phyloP scores from a whole-genome alignment of 495 filamentous ascomycete genomes.

The Daldinia grandis region DNA sequence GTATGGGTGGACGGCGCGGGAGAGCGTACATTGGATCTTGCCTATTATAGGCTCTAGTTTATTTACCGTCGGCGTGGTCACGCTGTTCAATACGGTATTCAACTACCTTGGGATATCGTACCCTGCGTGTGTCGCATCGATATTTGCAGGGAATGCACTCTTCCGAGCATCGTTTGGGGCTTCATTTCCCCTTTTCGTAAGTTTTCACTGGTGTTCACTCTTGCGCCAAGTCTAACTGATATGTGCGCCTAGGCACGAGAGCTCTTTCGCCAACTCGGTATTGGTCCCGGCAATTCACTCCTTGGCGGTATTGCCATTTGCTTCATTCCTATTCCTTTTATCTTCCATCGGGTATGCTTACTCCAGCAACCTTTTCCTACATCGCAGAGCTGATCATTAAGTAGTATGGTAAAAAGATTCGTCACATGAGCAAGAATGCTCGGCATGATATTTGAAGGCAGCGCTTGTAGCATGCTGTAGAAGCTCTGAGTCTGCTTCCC shows the following conservation, averaged over 20 bases:
- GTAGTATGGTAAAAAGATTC: not conserved
- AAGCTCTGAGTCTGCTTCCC: too few relatives aligned
- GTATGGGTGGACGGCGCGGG: slow-evolving; percentile 59
- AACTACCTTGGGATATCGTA: slow-evolving; percentile 54
- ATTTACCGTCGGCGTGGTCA: slow-evolving; percentile 62
- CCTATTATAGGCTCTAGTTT: slow-evolving; percentile 57
- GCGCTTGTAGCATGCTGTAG: too few relatives aligned
- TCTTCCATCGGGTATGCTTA: not conserved
- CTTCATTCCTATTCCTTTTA: not conserved
- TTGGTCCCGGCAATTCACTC: not conserved
- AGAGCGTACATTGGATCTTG: slow-evolving; percentile 56
- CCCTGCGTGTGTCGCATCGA: slow-evolving; percentile 52
- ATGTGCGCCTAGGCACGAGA: not conserved
- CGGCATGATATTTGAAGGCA: not conserved
- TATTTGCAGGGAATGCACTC: slow-evolving; percentile 59
- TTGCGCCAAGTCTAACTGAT: not conserved
- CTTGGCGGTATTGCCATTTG: not conserved
- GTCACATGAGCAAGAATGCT: not conserved
- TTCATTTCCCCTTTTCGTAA: slow-evolving; percentile 57
- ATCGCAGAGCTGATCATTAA: not conserved
- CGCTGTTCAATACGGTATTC: slow-evolving; percentile 64
- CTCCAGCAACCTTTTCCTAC: not conserved
- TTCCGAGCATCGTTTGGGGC: slow-evolving; percentile 56
- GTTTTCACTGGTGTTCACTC: not conserved
- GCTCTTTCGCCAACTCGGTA: not conserved